phyloP scores from a whole-genome alignment of 495 filamentous ascomycete genomes.

The Echria macrotheca region DNA sequence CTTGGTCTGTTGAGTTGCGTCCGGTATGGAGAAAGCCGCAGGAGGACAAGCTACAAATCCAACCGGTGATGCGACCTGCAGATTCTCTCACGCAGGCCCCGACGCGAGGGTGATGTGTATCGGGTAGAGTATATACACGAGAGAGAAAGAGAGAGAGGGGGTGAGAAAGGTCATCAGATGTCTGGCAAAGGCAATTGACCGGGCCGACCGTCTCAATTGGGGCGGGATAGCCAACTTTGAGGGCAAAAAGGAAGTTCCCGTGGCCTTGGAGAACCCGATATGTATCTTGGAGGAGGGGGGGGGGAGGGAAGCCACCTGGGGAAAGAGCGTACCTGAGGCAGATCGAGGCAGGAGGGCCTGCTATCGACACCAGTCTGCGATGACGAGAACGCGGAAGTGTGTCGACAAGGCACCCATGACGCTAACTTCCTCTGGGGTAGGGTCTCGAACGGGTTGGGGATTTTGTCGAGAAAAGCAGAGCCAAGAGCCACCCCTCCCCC shows the following conservation, averaged over 20 bases:
- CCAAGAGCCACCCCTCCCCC: constrained; percentile 3
- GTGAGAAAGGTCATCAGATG: too few relatives aligned
- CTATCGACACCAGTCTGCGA: constrained; percentile 3
- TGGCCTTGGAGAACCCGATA: not conserved
- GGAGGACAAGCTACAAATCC: constrained; percentile 5
- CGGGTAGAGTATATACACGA: not conserved
- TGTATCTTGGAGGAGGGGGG: not conserved
- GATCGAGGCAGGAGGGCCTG: not conserved
- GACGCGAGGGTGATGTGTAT: constrained; percentile 2
- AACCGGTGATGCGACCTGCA: constrained; percentile 10
- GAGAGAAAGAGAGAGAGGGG: too few relatives aligned
- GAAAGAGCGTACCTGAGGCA: not conserved
- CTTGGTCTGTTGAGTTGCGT: constrained; percentile 8
- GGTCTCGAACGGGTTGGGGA: constrained; percentile 4
- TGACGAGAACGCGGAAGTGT: constrained; percentile 9
- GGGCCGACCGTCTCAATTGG: constrained; percentile 4
- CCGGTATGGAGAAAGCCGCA: constrained; percentile 1
- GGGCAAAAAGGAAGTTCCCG: not conserved
- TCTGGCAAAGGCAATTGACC: not conserved
- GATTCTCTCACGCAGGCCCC: not conserved
- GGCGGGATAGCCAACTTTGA: not conserved
- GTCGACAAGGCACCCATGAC: constrained; percentile 3
- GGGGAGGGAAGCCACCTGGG: too few relatives aligned
- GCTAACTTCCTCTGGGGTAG: constrained; percentile 10
- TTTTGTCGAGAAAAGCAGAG: not conserved